These are phyloP conservation scores for Naumovozyma dairenensis DNA, from an alignment of 805 yeast genomes.

Conservation along the genomic window DNA sequence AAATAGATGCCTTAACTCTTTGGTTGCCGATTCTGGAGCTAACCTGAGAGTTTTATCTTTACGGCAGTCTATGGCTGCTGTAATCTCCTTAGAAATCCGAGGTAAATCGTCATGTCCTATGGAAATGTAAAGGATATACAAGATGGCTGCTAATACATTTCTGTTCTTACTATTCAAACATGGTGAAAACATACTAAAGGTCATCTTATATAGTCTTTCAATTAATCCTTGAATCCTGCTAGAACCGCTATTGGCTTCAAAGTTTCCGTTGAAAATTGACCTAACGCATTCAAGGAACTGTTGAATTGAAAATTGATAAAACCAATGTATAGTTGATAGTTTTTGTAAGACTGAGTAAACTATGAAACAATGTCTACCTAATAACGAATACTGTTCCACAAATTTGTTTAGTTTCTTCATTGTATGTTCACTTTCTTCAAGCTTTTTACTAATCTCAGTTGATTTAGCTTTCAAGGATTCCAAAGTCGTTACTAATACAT, in stretches of 20 bases:
- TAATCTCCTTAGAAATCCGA: too few species aligned
- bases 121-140: constrained; percentile 23
- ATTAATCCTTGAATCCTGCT: constrained; percentile 28
- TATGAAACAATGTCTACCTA: constrained; percentile 46
- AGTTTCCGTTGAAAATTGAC: constrained; percentile 19
- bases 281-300: constrained; percentile 32
- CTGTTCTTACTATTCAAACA: constrained; percentile 39
- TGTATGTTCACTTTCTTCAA: constrained; percentile 44
- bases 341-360: constrained; percentile 40
- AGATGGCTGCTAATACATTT: constrained; percentile 34
- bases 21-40: too few species aligned
- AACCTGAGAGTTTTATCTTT: too few species aligned
- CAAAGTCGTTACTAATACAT: constrained; percentile 45
- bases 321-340: constrained; percentile 34
- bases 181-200: constrained; percentile 37
- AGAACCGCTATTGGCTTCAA: constrained; percentile 2
- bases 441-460: constrained; percentile 39
- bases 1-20: too few species aligned
- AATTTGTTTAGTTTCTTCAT: constrained; percentile 44
- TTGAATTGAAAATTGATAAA: constrained; percentile 52
- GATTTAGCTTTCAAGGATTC: constrained; percentile 62
- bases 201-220: constrained; percentile 35
- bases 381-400: constrained; percentile 37
- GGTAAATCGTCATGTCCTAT: too few species aligned
- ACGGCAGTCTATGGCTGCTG: too few species aligned